These are phyloP conservation scores for Phialophora verrucosa DNA, from an alignment of 2,329 filamentous ascomycete species.

Conservation along the genomic window DNA sequence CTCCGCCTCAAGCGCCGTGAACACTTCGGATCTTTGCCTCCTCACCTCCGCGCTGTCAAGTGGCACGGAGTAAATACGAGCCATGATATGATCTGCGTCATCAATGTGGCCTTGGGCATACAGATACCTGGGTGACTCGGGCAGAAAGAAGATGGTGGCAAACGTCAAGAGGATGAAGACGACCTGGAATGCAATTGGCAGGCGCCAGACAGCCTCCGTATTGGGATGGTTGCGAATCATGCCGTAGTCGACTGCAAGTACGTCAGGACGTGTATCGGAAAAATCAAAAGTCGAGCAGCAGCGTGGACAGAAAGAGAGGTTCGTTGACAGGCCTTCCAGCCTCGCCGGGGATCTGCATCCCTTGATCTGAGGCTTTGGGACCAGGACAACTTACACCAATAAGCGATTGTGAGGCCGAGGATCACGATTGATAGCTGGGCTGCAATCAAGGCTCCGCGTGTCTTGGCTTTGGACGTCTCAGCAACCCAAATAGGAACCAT, in stretches of 20 bases:
- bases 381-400: constrained; percentile 20
- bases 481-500: constrained; percentile 33
- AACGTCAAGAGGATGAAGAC: constrained; percentile 50
- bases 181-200: constrained; percentile 57
- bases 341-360: background rate
- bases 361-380: background rate
- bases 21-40: constrained; percentile 25
- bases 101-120: constrained; percentile 25
- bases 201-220: constrained; percentile 44
- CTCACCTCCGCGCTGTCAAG: constrained; percentile 22
- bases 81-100: constrained; percentile 30
- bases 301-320: background rate
- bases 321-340: background rate
- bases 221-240: constrained; percentile 26
- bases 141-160: constrained; percentile 46
- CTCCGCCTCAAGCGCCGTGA: constrained; percentile 29
- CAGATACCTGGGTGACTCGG: constrained; percentile 45
- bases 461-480: constrained; percentile 26
- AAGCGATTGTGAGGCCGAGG: constrained; percentile 26
- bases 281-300: background rate
- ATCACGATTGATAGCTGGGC: constrained; percentile 27
- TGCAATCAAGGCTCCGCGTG: constrained; percentile 31
- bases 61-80: constrained; percentile 27
- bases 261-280: background rate
- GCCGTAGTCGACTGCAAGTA: constrained; percentile 23